phyloP scores from a whole-genome alignment of 306 rosid species.

The Lithocarpus polystachyus region DNA sequence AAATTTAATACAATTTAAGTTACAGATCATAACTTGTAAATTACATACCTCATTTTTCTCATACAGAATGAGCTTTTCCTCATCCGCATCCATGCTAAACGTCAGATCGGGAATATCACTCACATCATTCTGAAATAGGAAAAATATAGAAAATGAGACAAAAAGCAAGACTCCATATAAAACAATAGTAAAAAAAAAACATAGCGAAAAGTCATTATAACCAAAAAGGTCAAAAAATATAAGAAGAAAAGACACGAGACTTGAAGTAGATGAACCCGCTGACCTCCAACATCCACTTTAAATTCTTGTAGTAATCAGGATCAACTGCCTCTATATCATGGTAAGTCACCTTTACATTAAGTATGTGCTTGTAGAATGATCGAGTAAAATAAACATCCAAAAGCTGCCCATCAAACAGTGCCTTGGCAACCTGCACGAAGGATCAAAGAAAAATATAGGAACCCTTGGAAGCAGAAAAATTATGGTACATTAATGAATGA shows the following conservation, averaged over 20 bases:
- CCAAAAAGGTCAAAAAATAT: not conserved
- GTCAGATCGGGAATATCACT: slow-evolving; percentile 91
- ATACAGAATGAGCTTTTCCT: slow-evolving; percentile 92
- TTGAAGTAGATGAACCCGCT: slow-evolving; percentile 27
- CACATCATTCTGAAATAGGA: slow-evolving; percentile 66
- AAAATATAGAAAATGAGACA: slow-evolving; percentile 4
- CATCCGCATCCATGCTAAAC: slow-evolving; percentile 99
- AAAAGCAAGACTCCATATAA: not conserved
- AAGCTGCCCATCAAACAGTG: slow-evolving; percentile 94
- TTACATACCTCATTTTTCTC: slow-evolving; percentile 79
- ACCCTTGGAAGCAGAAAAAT: not conserved
- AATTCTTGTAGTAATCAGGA: slow-evolving; percentile 96
- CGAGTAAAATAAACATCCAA: slow-evolving; percentile 98
- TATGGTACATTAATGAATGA: not conserved
- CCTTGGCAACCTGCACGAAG: slow-evolving; percentile 88
- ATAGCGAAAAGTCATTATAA: not conserved
- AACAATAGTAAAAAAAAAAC: not conserved
- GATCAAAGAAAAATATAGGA: slow-evolving; percentile 19
- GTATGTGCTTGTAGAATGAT: slow-evolving; percentile 97
- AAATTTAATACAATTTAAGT: not conserved
- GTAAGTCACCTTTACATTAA: slow-evolving; percentile 95
- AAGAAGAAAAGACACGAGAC: slow-evolving; percentile 2
- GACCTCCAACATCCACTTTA: slow-evolving; percentile 99
- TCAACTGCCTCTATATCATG: slow-evolving; percentile 99
- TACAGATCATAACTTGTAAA: slow-evolving; percentile 11